These are phyloP conservation scores for Huntiella savannae DNA, from an alignment of 2,329 filamentous ascomycete genomes.

Conservation along the genomic window DNA sequence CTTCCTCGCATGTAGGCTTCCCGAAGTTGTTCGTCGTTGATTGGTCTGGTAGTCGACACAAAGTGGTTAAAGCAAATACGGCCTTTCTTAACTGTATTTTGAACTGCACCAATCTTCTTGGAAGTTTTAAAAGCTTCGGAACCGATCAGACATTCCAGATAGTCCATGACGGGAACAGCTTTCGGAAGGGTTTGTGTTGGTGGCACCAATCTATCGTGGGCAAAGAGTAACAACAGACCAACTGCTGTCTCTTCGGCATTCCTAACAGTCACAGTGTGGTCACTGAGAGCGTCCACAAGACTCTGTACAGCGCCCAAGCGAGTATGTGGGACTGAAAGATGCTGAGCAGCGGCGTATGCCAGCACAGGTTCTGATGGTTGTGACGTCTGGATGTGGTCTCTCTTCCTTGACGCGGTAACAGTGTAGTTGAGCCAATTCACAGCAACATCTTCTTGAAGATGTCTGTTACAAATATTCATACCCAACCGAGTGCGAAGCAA, in stretches of 20 bases:
- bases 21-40: conserved; percentile 1
- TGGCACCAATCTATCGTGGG: conserved; percentile 2
- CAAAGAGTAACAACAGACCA: conserved; percentile 6
- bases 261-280: conserved; percentile 1
- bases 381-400: conserved; percentile 7
- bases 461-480: conserved; percentile 3
- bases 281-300: conserved; percentile 1
- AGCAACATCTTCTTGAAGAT: conserved; percentile 5
- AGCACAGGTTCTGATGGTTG: conserved; percentile 9
- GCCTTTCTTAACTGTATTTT: background rate
- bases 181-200: conserved; percentile 1
- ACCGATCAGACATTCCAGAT: conserved; percentile 2
- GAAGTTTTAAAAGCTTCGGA: background rate
- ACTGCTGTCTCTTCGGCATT: conserved; percentile 5
- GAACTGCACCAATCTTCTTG: background rate
- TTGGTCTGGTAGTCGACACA: background rate
- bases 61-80: conserved; percentile 10
- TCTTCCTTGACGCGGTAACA: conserved; percentile 1
- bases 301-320: conserved; percentile 3
- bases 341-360: conserved; percentile 6
- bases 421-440: conserved; percentile 9
- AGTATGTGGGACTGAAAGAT: conserved; percentile 3
- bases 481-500: conserved; percentile 1
- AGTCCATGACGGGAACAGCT: background rate
- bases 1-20: conserved; percentile 5